These are phyloP conservation scores for Chytriomyces sp. DNA, from an alignment of 192 early-diverging fungal genomes.

Conservation along the genomic window DNA sequence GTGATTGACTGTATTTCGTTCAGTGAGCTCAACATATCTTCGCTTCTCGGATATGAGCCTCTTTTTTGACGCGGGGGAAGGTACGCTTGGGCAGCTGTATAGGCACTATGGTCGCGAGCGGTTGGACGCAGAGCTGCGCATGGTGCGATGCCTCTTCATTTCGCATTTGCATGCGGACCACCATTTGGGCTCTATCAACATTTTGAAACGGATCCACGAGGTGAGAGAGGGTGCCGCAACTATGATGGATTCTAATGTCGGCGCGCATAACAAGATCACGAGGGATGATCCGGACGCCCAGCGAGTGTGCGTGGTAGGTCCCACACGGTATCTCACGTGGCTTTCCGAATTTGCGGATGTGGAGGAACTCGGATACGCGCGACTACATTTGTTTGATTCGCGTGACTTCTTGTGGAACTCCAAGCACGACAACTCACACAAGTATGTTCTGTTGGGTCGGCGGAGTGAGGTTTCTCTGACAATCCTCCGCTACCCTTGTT, in stretches of 20 bases:
- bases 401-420: constrained; percentile 52
- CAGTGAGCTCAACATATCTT: constrained; percentile 82
- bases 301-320: constrained; percentile 54
- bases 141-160: constrained; percentile 77
- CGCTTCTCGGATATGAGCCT: constrained; percentile 67
- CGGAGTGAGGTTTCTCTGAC: not conserved
- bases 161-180: constrained; percentile 99
- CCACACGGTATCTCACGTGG: constrained; percentile 57
- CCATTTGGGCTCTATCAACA: constrained; percentile 79
- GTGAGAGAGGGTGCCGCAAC: not conserved
- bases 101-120: constrained; percentile 64
- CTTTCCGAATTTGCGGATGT: constrained; percentile 69
- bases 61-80: constrained; percentile 90
- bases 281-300: not conserved
- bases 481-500: not conserved
- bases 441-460: not conserved
- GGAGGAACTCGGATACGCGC: constrained; percentile 63
- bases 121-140: constrained; percentile 38
- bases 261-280: not conserved
- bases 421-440: not conserved
- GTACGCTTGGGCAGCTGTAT: constrained; percentile 80
- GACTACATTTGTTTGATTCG: constrained; percentile 53
- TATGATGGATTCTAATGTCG: not conserved
- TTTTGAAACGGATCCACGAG: constrained; percentile 53
- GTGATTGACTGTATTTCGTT: constrained; percentile 3